Percentiles rank a stretch among this genome's conserved stretches.
These are phyloP conservation scores for Bathelium albidoporum DNA, from an alignment of 495 filamentous ascomycete species.

Conservation along the genomic window DNA sequence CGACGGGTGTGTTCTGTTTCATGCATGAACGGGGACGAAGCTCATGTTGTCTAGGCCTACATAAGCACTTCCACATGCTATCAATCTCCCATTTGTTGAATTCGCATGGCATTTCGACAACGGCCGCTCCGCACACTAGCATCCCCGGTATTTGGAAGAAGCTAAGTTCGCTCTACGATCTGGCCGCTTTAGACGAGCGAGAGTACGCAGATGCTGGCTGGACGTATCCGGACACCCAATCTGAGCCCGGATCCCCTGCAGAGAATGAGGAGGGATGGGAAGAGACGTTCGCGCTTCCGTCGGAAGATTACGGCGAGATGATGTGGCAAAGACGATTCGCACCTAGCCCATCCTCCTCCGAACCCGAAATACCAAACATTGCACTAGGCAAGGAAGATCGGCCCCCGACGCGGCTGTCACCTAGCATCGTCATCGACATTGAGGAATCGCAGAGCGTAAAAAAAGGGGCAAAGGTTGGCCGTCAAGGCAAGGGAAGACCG, in stretches of 20 bases:
- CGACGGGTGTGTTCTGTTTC: conserved; percentile 52
- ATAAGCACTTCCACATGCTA: conserved; percentile 95
- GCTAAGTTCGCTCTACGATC: conserved; percentile 70
- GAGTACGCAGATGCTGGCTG: conserved; percentile 32
- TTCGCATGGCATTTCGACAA: conserved; percentile 71
- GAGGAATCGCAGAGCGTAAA: conserved; percentile 10
- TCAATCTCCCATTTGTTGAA: conserved; percentile 76
- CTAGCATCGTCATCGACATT: conserved; percentile 17
- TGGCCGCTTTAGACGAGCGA: conserved; percentile 79
- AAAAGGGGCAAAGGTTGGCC: conserved; percentile 4
- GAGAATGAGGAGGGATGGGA: conserved; percentile 36
- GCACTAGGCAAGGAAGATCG: conserved; percentile 25
- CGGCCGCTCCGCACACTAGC: conserved; percentile 59
- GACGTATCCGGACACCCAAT: conserved; percentile 35
- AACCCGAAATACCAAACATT: conserved; percentile 28
- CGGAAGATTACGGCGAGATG: conserved; percentile 62
- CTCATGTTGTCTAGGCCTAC: conserved; percentile 55
- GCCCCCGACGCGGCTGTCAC: conserved; percentile 16
- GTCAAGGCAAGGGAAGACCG: conserved; percentile 3
- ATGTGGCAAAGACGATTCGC: conserved; percentile 61
- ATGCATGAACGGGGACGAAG: neutral
- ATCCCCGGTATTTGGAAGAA: conserved; percentile 90
- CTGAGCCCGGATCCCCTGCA: conserved; percentile 45
- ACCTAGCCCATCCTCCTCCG: conserved; percentile 44
- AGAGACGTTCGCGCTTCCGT: conserved; percentile 62